Conservation (phyloP, 1,139 yeast genomes). For the Yamadazyma taylorii region DNA sequence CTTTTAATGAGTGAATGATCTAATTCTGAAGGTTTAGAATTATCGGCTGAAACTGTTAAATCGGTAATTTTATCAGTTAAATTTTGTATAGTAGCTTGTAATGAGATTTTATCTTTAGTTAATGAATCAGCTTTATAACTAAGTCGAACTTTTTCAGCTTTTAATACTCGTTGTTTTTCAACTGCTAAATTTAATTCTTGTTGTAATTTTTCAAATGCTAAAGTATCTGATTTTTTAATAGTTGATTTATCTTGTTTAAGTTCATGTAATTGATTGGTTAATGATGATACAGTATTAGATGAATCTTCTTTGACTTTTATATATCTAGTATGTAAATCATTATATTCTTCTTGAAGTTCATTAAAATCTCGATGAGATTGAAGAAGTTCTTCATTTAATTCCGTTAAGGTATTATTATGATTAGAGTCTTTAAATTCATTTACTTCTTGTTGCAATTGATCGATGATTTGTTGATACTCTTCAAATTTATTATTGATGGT, state of each 20-base stretch:
- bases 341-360: constrained; percentile 22
- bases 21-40: constrained; percentile 16
- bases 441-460: constrained; percentile 33
- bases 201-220: constrained; percentile 28
- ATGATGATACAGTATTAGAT: constrained; percentile 25
- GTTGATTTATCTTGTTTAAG: constrained; percentile 30
- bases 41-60: constrained; percentile 20
- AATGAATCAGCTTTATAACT: constrained; percentile 42
- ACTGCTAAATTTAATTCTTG: constrained; percentile 44
- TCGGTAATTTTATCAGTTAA: constrained; percentile 32
- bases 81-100: constrained; percentile 32
- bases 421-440: constrained; percentile 22
- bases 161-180: constrained; percentile 47
- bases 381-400: constrained; percentile 19
- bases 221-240: constrained; percentile 21
- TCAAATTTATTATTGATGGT: constrained; percentile 28
- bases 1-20: constrained; percentile 10
- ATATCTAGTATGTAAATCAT: constrained; percentile 23
- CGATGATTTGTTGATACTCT: constrained; percentile 33
- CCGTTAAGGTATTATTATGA: constrained; percentile 8
- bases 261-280: constrained; percentile 29
- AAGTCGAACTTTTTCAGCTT: constrained; percentile 50
- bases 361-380: constrained; percentile 26
- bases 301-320: constrained; percentile 26
- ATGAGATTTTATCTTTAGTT: constrained; percentile 34